Evolutionary conservation across 495 filamentous ascomycete species (phyloP).

Genomic region (Penicillium pulvis): DNA sequence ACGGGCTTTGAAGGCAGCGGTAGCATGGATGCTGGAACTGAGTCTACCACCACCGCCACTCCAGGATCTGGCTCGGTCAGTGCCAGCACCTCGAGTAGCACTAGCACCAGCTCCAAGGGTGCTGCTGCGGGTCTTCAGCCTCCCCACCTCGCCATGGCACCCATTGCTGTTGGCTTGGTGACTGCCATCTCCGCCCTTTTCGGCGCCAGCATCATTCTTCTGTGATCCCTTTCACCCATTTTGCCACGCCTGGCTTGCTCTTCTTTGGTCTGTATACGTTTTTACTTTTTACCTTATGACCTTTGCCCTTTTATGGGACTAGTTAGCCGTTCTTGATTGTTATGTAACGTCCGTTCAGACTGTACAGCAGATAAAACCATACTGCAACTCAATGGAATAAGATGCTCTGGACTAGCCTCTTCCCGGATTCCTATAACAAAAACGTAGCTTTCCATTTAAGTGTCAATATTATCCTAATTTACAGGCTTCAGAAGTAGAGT

Average conservation of each 20-base stretch:
- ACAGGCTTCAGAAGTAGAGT: neutral
- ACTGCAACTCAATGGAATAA: slow-evolving; percentile 35
- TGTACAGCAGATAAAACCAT: slow-evolving; percentile 30
- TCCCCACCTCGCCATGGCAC: slow-evolving; percentile 52
- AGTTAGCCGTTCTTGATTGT: slow-evolving; percentile 16
- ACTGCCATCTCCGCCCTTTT: slow-evolving; percentile 62
- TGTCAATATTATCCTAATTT: neutral
- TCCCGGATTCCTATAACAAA: neutral
- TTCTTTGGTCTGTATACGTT: neutral
- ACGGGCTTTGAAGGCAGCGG: slow-evolving; percentile 71
- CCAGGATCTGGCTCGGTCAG: slow-evolving; percentile 58
- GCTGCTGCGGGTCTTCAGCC: slow-evolving; percentile 48
- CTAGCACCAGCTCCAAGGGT: slow-evolving; percentile 34
- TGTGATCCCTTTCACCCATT: slow-evolving; percentile 24
- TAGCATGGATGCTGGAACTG: slow-evolving; percentile 66
- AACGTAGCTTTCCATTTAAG: neutral
- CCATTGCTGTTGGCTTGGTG: slow-evolving; percentile 55
- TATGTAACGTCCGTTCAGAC: slow-evolving; percentile 18
- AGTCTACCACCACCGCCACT: slow-evolving; percentile 63
- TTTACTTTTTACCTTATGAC: neutral
- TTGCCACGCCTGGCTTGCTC: neutral
- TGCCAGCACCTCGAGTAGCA: slow-evolving; percentile 27
- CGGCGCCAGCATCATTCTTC: slow-evolving; percentile 58
- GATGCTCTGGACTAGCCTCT: neutral
- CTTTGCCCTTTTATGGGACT: neutral